Conservation (phyloP, 1,139 yeast species). For the Eremothecium gossypii region DNA sequence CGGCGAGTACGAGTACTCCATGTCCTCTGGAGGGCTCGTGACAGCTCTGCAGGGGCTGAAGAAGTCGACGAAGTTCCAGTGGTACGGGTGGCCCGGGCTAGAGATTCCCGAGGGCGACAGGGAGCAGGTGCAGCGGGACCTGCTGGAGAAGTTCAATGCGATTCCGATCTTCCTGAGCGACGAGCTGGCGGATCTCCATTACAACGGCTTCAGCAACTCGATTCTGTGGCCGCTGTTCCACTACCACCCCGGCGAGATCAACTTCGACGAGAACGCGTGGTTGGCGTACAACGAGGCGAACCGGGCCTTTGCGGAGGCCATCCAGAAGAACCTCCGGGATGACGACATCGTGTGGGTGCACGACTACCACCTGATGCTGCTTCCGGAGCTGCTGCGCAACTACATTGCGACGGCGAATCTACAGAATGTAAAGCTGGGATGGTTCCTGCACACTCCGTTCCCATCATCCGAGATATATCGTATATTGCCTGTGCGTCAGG, state of each 20-base stretch:
- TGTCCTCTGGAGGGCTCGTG: constrained; percentile 97
- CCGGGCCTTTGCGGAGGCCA: constrained; percentile 64
- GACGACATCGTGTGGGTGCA: constrained; percentile 95
- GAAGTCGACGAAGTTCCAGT: constrained; percentile 76
- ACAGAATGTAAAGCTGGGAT: constrained; percentile 70
- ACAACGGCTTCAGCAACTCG: constrained; percentile 88
- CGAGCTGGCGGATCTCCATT: constrained; percentile 87
- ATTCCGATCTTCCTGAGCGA: constrained; percentile 84
- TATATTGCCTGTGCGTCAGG: constrained; percentile 89
- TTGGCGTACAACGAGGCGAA: constrained; percentile 96
- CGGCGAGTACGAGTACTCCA: constrained; percentile 64
- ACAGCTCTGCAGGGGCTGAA: constrained; percentile 91
- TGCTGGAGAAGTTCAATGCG: constrained; percentile 73
- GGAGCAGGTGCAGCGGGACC: constrained; percentile 55
- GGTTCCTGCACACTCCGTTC: constrained; percentile 95
- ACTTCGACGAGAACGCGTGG: constrained; percentile 97
- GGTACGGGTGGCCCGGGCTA: constrained; percentile 98
- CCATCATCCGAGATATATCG: constrained; percentile 95
- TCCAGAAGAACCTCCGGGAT: constrained; percentile 64
- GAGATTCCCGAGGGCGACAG: constrained; percentile 78
- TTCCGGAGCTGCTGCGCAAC: constrained; percentile 81
- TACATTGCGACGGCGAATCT: constrained; percentile 33
- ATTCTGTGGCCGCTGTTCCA: constrained; percentile 98
- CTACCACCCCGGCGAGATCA: constrained; percentile 98
- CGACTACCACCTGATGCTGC: constrained; percentile 91